A percentile compares a stretch with the other conserved stretches of the same genome.
These are phyloP conservation scores for Aspergillus haitiensis DNA, from an alignment of 495 filamentous ascomycete genomes.

Conservation along the genomic window DNA sequence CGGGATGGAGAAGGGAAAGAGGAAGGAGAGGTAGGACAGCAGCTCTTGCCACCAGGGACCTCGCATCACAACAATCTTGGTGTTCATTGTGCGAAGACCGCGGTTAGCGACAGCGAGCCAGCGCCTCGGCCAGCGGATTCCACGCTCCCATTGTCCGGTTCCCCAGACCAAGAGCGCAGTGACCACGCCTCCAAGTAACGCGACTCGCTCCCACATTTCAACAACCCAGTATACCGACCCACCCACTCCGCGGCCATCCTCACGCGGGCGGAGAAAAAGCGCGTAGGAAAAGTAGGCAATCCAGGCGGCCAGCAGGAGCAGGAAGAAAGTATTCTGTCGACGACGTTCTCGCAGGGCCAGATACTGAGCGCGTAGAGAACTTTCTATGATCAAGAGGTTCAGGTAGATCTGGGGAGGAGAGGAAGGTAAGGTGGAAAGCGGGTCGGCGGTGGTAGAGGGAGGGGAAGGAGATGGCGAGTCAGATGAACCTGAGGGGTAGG, in stretches of 20 bases:
- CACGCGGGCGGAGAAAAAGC: conserved; percentile 83
- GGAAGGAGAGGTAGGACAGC: conserved; percentile 65
- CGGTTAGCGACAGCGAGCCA: conserved; percentile 89
- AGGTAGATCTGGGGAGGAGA: conserved; percentile 98
- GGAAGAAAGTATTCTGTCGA: conserved; percentile 93
- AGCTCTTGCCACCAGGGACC: conserved; percentile 80
- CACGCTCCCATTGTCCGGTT: conserved; percentile 92
- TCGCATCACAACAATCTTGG: conserved; percentile 87
- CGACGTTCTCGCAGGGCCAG: conserved; percentile 83
- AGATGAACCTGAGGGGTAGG: conserved; percentile 30
- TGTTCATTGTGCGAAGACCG: conserved; percentile 87
- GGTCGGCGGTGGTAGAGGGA: conserved; percentile 57
- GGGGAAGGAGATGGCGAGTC: conserved; percentile 39
- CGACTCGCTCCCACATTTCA: conserved; percentile 82
- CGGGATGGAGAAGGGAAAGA: conserved; percentile 71
- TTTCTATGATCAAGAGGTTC: conserved; percentile 95
- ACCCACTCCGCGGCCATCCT: conserved; percentile 86
- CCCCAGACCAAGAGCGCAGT: conserved; percentile 84
- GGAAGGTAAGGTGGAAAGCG: conserved; percentile 77
- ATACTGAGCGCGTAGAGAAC: conserved; percentile 89
- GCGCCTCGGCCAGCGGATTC: conserved; percentile 88
- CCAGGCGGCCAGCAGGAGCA: conserved; percentile 77
- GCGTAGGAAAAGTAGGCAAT: conserved; percentile 78
- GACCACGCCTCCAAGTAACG: conserved; percentile 80
- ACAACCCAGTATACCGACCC: conserved; percentile 95